phyloP scores from a whole-genome alignment of 768 basidiomycete species.

The Xerocomus spinulosus region DNA sequence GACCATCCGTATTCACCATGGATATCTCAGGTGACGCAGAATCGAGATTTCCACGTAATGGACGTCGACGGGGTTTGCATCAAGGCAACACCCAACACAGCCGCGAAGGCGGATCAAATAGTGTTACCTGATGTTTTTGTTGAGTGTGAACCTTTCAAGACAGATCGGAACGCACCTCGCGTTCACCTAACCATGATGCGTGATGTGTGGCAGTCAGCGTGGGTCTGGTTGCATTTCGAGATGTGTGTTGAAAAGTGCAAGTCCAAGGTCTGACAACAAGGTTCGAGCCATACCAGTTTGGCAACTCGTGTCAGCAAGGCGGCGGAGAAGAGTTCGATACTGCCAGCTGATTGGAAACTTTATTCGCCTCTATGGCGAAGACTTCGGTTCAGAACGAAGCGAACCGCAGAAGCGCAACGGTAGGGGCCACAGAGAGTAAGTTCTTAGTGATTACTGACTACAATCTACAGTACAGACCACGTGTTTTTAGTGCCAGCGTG shows the following conservation, averaged over 20 bases:
- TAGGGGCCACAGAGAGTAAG: constrained; percentile 10
- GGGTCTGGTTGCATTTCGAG: not conserved
- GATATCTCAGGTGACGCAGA: not conserved
- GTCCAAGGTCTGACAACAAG: not conserved
- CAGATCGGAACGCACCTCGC: too few species aligned
- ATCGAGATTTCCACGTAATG: constrained; percentile 16
- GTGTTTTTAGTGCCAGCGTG: constrained; percentile 9
- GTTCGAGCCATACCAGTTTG: not conserved
- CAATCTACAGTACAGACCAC: not conserved
- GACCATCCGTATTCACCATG: not conserved
- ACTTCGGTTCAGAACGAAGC: constrained; percentile 2
- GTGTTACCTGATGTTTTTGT: not conserved
- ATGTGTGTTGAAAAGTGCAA: not conserved
- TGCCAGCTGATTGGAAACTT: not conserved
- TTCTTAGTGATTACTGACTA: constrained; percentile 1
- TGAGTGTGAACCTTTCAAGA: not conserved
- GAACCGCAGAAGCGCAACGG: not conserved
- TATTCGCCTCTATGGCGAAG: constrained; percentile 4
- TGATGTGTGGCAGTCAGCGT: too few species aligned
- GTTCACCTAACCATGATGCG: not conserved
- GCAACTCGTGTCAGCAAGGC: not conserved
- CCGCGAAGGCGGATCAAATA: constrained; percentile 1
- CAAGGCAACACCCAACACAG: constrained; percentile 4
- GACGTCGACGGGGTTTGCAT: not conserved
- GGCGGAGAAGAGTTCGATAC: not conserved